These are phyloP conservation scores for Schizothecium vesticola DNA, from an alignment of 495 filamentous ascomycete species.

Conservation along the genomic window DNA sequence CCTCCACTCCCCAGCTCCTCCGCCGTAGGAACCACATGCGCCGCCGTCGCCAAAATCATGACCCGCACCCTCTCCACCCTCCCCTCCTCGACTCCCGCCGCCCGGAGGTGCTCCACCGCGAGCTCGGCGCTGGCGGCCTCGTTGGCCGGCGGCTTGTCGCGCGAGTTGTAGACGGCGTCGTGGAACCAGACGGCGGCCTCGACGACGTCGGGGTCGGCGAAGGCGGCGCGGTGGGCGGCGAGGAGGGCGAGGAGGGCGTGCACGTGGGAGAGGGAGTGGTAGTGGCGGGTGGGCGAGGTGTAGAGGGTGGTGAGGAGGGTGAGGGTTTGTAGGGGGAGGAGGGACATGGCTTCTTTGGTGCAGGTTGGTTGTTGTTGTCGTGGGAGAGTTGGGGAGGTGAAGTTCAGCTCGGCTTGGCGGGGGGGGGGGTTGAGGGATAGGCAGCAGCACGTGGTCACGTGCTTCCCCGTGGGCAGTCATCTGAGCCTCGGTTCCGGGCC, in stretches of 20 bases:
- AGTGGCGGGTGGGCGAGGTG: background rate
- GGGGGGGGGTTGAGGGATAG: too few species aligned
- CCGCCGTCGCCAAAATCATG: slow-evolving; percentile 18
- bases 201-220: slow-evolving; percentile 15
- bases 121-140: slow-evolving; percentile 13
- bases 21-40: background rate
- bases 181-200: slow-evolving; percentile 24
- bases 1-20: background rate
- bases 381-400: too few species aligned
- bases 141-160: slow-evolving; percentile 1
- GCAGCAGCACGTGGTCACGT: too few species aligned
- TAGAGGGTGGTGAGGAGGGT: background rate
- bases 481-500: too few species aligned
- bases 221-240: background rate
- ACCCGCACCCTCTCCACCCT: slow-evolving; percentile 4
- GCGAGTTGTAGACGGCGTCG: slow-evolving; percentile 18
- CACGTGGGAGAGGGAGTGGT: slow-evolving; percentile 17
- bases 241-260: slow-evolving; percentile 12
- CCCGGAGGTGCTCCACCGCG: slow-evolving; percentile 6
- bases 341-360: background rate
- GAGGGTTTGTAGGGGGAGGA: background rate
- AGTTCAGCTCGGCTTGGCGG: too few species aligned
- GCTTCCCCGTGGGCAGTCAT: too few species aligned
- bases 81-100: background rate
- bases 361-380: too few species aligned